A percentile compares a stretch with the other conserved stretches of the same genome.
phyloP scores from a whole-genome alignment of 2,329 filamentous ascomycete species.

The Geosmithia flava region DNA sequence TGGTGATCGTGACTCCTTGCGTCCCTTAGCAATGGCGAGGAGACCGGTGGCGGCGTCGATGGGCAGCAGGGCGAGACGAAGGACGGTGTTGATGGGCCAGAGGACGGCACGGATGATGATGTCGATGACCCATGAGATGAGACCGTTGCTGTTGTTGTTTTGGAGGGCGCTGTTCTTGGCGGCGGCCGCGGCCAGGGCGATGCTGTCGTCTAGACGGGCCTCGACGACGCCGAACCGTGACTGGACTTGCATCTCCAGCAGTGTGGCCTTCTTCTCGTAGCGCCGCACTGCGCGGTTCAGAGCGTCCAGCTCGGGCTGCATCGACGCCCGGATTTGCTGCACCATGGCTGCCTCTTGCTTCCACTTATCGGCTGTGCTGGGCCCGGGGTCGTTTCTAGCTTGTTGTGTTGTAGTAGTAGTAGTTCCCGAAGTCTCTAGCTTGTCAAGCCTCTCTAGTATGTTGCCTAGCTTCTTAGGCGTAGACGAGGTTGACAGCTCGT shows the following conservation, averaged over 20 bases:
- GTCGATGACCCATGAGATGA: slow-evolving; percentile 9
- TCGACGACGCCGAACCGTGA: slow-evolving; percentile 62
- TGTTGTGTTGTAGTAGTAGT: slow-evolving; percentile 3
- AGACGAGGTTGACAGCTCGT: slow-evolving; percentile 7
- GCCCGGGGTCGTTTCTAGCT: background rate
- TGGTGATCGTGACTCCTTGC: background rate
- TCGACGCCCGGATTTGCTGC: slow-evolving; percentile 47
- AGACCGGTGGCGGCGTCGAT: slow-evolving; percentile 23
- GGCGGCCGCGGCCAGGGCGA: slow-evolving; percentile 69
- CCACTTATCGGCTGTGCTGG: slow-evolving; percentile 8
- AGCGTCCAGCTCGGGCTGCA: slow-evolving; percentile 77
- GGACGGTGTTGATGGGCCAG: slow-evolving; percentile 27
- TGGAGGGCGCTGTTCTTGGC: slow-evolving; percentile 35
- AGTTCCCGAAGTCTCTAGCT: slow-evolving; percentile 45
- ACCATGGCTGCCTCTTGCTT: slow-evolving; percentile 31
- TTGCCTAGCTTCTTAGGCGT: background rate
- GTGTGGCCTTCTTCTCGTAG: slow-evolving; percentile 78
- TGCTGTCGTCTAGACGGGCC: slow-evolving; percentile 58
- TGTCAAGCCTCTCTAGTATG: slow-evolving; percentile 48
- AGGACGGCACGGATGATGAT: slow-evolving; percentile 16
- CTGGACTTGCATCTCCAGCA: slow-evolving; percentile 66
- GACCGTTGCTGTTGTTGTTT: slow-evolving; percentile 5
- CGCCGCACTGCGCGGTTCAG: slow-evolving; percentile 78
- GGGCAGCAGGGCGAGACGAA: slow-evolving; percentile 28
- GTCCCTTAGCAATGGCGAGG: background rate